Evolutionary conservation across 768 basidiomycete species (phyloP), one percentile per base, ranked within the genome.

Genomic region (Pilatotrama ljubarskyi): DNA sequence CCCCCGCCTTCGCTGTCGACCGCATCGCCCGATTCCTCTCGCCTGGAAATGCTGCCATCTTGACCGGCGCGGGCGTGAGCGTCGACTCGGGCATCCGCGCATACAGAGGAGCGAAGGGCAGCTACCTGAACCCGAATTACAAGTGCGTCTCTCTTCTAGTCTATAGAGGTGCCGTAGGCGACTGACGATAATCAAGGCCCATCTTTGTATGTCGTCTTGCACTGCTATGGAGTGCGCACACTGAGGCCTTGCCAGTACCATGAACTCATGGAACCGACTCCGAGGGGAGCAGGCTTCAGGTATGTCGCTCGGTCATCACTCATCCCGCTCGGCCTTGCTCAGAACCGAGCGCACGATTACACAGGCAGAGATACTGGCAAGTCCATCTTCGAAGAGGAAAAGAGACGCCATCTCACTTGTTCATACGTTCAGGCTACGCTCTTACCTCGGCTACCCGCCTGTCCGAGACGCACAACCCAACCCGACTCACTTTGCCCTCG

Each of bases 31-130:
- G 77, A 2, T 95, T 95, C 66, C 72, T 96, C 18, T 74, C 78
- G 0, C 75, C 78, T 4, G 92, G 93, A n/a, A 87, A 84, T 72
- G 84, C 84, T 48, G 76, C 87, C 0, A 76, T 94, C 15, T 71
- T 98, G 55, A 95, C 93, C 0, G 95, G 95, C 2, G 96, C 96
- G 0, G 96, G 96, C 7, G 91, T 97, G 64, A 92, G 90, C 71
- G 95, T 98, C 26, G 96, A 98, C 73, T 93, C 90, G 25, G 96
- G 96, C 44, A 96, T 98, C 61, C 80, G 93, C 64, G 94, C 95
- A n/a, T 97, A 98, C 74, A 78, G 95, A 58, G 95, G 95, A 0
- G 71, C 70, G 61, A 91, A 95, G 68, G 95, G 95, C 15, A 78
- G 87, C 63, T 93, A 93, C 73, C 84, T 91, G 84, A 91, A 93